Evolutionary conservation across 2,329 filamentous ascomycete species (phyloP).

Genomic region (Trichoderma oligosporum): DNA sequence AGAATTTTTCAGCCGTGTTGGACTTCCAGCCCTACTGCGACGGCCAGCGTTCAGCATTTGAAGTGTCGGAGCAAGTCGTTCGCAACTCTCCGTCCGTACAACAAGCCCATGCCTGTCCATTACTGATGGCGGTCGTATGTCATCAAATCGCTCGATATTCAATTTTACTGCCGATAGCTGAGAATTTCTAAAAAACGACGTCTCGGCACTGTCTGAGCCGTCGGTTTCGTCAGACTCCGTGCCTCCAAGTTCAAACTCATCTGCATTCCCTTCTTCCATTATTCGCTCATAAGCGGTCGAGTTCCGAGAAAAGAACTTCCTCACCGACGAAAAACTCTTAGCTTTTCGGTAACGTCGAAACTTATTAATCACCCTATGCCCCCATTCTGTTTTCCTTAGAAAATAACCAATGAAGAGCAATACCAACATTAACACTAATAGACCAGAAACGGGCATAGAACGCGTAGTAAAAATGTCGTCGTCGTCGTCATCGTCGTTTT

Average conservation of each 20-base stretch:
- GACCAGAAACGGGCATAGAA: conserved; percentile 65
- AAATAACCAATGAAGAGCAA: conserved; percentile 66
- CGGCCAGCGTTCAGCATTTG: conserved; percentile 54
- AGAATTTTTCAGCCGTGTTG: conserved; percentile 57
- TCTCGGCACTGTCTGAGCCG: conserved; percentile 58
- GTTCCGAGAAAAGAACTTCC: conserved; percentile 62
- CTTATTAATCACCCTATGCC: conserved; percentile 38
- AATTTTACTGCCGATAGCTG: conserved; percentile 66
- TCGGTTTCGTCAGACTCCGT: conserved; percentile 62
- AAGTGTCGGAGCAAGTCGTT: conserved; percentile 61
- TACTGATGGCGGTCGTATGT: conserved; percentile 40
- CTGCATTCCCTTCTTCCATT: conserved; percentile 70
- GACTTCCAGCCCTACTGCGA: conserved; percentile 55
- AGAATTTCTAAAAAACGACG: conserved; percentile 56
- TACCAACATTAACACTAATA: conserved; percentile 74
- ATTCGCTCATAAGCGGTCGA: conserved; percentile 72
- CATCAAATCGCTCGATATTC: conserved; percentile 51
- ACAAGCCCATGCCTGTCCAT: conserved; percentile 70
- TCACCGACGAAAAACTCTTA: conserved; percentile 45
- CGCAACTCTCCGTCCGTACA: conserved; percentile 79
- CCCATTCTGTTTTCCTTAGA: conserved; percentile 74
- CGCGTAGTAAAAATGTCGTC: conserved; percentile 63
- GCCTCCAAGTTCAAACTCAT: conserved; percentile 74
- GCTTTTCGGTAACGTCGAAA: conserved; percentile 30
- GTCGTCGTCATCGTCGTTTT: conserved; percentile 49